These are phyloP conservation scores for Passiflora organensis DNA, from an alignment of 345 rosid genomes.

Conservation along the genomic window DNA sequence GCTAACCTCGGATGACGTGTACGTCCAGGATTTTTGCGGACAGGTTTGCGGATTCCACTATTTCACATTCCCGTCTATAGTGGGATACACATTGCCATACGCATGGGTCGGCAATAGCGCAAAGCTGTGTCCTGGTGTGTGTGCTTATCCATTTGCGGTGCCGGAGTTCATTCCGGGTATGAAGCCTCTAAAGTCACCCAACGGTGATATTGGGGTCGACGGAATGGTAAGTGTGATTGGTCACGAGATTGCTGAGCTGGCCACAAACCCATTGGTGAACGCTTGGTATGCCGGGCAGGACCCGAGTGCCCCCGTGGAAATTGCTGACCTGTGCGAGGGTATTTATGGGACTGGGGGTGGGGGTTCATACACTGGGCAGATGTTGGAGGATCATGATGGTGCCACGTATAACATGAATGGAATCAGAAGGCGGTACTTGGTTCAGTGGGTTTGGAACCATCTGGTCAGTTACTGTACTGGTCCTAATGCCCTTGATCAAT, in stretches of 20 bases:
- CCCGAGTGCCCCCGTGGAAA: conserved; percentile 85
- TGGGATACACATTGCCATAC: conserved; percentile 88
- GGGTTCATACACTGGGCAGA: conserved; percentile 90
- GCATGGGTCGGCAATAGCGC: conserved; percentile 98
- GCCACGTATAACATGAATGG: conserved; percentile 93
- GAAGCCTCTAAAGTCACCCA: conserved; percentile 70
- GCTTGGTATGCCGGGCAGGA: conserved; percentile 97
- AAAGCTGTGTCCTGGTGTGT: conserved; percentile 78
- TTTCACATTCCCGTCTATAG: conserved; percentile 92
- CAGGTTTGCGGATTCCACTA: conserved; percentile 95
- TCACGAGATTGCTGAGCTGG: conserved; percentile 95
- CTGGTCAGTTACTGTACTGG: conserved; percentile 80
- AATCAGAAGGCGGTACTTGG: conserved; percentile 70
- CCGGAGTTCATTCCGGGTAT: conserved; percentile 59
- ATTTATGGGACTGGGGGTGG: conserved; percentile 97
- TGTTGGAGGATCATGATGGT: conserved; percentile 53
- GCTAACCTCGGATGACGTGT: conserved; percentile 80
- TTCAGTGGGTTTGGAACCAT: conserved; percentile 96
- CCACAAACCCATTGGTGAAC: conserved; percentile 87
- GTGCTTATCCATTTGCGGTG: conserved; percentile 91
- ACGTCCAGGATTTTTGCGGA: conserved; percentile 93
- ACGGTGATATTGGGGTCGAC: conserved; percentile 82
- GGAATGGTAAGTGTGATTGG: conserved; percentile 95
- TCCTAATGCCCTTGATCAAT: conserved; percentile 83
- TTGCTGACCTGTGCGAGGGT: conserved; percentile 95